Evolutionary conservation across 495 filamentous ascomycete genomes (phyloP).

Genomic region (Immersiella caudata): DNA sequence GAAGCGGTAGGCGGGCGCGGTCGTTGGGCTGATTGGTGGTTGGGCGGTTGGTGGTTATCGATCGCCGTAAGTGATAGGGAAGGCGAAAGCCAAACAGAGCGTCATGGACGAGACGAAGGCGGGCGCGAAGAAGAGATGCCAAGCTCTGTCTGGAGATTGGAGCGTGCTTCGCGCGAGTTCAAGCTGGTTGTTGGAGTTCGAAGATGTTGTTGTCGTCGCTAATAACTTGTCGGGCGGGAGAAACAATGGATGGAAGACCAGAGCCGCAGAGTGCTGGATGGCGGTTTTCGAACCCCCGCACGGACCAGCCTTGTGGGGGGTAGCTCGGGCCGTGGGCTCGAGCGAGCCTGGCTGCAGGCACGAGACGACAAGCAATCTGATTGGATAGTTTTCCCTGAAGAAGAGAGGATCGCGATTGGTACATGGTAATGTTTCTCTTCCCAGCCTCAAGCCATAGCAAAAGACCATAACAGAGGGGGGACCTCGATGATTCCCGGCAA

Average conservation of each 20-base stretch:
- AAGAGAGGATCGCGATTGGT: neutral
- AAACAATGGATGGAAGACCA: slow-evolving; percentile 7
- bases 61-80: slow-evolving; percentile 25
- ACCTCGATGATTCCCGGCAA: too few species aligned
- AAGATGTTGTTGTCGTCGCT: slow-evolving; percentile 15
- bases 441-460: neutral
- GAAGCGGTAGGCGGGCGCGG: neutral
- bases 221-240: slow-evolving; percentile 5
- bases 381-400: neutral
- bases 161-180: neutral
- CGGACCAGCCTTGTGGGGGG: slow-evolving; percentile 24
- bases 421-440: neutral
- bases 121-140: neutral
- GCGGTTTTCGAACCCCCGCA: slow-evolving; percentile 27
- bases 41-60: slow-evolving; percentile 15
- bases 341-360: neutral
- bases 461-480: too few species aligned
- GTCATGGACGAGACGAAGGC: slow-evolving; percentile 30
- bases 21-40: slow-evolving; percentile 2
- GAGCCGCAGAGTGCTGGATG: slow-evolving; percentile 25
- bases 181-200: neutral
- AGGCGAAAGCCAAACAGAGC: slow-evolving; percentile 26
- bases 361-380: neutral
- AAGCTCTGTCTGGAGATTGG: neutral
- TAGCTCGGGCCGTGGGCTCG: slow-evolving; percentile 2